These are phyloP conservation scores for Xerocomellus dryophilus DNA, from an alignment of 768 basidiomycete genomes.

Conservation along the genomic window DNA sequence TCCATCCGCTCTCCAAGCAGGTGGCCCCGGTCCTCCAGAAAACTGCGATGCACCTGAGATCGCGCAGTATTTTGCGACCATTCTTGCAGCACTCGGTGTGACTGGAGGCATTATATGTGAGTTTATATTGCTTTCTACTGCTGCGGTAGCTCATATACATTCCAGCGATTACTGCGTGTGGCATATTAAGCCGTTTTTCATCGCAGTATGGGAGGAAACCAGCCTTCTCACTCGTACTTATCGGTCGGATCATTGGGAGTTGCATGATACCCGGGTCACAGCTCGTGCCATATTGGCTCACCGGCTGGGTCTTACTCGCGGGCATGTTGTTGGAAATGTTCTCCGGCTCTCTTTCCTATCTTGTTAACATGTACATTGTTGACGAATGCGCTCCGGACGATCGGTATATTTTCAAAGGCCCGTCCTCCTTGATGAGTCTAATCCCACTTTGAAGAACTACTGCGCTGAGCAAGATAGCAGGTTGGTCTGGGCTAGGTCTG, in stretches of 20 bases:
- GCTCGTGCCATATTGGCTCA: constrained; percentile 11
- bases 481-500: constrained; percentile 31
- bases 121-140: neutral
- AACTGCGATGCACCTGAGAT: constrained; percentile 24
- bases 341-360: constrained; percentile 14
- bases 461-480: constrained; percentile 24
- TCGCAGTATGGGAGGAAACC: constrained; percentile 29
- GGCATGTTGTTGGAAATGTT: constrained; percentile 19
- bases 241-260: constrained; percentile 4
- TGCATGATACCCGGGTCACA: constrained; percentile 19
- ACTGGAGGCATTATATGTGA: constrained; percentile 21
- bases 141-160: neutral
- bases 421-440: neutral
- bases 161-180: constrained; percentile 26
- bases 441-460: constrained; percentile 22
- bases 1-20: constrained; percentile 5
- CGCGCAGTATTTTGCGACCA: constrained; percentile 20
- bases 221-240: constrained; percentile 12
- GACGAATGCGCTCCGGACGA: constrained; percentile 25
- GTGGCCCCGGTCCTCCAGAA: constrained; percentile 5
- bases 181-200: constrained; percentile 22
- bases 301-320: constrained; percentile 15
- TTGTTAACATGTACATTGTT: constrained; percentile 30
- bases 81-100: constrained; percentile 14
- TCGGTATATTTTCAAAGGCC: constrained; percentile 13